Evolutionary conservation across 164 flowering plant genomes (phyloP), one percentile per base, ranked within the genome.

Genomic region (Taxillus chinensis): DNA sequence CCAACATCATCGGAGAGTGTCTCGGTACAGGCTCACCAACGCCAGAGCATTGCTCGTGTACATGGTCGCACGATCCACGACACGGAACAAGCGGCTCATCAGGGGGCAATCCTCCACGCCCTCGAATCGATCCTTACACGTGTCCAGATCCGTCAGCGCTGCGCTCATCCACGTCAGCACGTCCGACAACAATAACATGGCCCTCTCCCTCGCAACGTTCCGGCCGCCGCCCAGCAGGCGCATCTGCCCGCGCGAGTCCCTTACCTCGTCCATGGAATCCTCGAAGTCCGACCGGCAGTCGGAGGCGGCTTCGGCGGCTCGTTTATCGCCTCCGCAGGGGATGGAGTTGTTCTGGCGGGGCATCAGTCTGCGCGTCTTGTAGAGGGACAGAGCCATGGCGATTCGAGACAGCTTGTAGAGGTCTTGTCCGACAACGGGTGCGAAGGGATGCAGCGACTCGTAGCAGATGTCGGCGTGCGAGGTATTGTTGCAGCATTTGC

Each of bases 81-180:
- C 10, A 5, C 0, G 27, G 27, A 5, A 14, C 27, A 51, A 3
- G 27, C 8, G 6, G 27, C 27, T 51, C 54, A 14, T 51, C 54
- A 51, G 6, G 27, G 54, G 54, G 27, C 54, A 5, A 16, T 6
- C 8, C 54, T 5, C 27, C 27, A 51, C 54, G 54, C 10, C 54
- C 10, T 14, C 27, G 27, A 51, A 51, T 8, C 54, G 27, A 3
- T 51, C 54, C 54, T 16, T 51, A 51, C 54, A 51, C 54, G 54
- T 51, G 54, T 51, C 54, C 54, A 14, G 3, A n/a, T 15, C 5
- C 27, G 54, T 51, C 6, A 51, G 17, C 27, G 54, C 54, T 27
- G 54, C 54, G 54, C 54, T 51, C 54, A 51, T 15, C 54, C 54
- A 51, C 54, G 54, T 51, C 54, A 14, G 54, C 54, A 51, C 54